A percentile compares a stretch with the other conserved stretches of the same genome.
phyloP scores from a whole-genome alignment of 2,329 filamentous ascomycete genomes.

The Penicillium sp. region DNA sequence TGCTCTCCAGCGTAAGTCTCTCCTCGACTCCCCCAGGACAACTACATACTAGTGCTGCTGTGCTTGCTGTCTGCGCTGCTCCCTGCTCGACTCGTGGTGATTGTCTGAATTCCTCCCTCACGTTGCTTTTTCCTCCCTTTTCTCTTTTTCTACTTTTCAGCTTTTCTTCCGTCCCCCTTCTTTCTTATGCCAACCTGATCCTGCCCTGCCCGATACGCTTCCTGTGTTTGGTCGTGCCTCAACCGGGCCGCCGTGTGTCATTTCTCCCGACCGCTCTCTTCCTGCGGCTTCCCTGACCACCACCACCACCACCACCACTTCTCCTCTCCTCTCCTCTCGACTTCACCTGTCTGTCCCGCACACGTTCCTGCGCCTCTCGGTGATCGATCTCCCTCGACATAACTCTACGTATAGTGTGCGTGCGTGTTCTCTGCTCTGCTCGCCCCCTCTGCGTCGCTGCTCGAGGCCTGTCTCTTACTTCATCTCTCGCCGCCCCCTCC shows the following conservation, averaged over 20 bases:
- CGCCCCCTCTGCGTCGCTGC: too few species aligned
- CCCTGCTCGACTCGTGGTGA: conserved; percentile 5
- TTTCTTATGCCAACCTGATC: not conserved
- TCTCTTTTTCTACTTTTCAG: conserved; percentile 22
- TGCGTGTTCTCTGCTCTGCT: conserved; percentile 13
- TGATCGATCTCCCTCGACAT: not conserved
- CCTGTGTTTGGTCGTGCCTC: not conserved
- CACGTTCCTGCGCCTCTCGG: conserved; percentile 4
- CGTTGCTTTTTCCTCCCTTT: conserved; percentile 20
- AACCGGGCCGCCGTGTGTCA: not conserved
- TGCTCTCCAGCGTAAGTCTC: not conserved
- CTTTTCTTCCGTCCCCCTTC: conserved; percentile 17
- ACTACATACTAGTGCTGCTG: not conserved
- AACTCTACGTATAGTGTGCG: not conserved
- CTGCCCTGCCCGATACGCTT: not conserved
- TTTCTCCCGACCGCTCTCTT: conserved; percentile 14
- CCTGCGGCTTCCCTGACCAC: conserved; percentile 4
- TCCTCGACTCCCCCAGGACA: too few species aligned
- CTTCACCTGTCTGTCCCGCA: conserved; percentile 1
- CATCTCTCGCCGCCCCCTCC: conserved; percentile 17
- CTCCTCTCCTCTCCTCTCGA: conserved; percentile 14
- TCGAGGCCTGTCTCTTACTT: conserved; percentile 12
- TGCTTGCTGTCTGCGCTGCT: not conserved
- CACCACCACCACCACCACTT: conserved; percentile 14
- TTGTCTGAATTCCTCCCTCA: conserved; percentile 18